Percentiles rank a stretch among this genome's conserved stretches.
These are phyloP conservation scores for Fraxinus floribunda DNA, from an alignment of 305 asterid genomes.

Conservation along the genomic window DNA sequence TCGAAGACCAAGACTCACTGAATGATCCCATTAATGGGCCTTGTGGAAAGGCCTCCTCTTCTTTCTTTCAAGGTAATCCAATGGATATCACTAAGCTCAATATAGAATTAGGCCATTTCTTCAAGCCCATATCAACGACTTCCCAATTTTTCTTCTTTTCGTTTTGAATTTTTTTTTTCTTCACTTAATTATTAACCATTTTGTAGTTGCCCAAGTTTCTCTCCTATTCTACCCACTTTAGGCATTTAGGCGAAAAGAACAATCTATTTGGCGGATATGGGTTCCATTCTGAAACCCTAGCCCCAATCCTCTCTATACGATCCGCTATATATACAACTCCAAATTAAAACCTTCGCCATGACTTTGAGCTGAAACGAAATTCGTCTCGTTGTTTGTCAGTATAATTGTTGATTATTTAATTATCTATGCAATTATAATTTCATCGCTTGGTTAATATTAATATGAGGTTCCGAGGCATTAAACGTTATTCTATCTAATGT, in stretches of 20 bases:
- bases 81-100: neutral
- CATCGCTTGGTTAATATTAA: neutral
- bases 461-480: slow-evolving; percentile 39
- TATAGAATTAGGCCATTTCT: neutral
- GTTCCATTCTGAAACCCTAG: neutral
- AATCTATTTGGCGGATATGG: too few relatives aligned
- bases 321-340: neutral
- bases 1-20: too few relatives aligned
- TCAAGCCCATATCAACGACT: neutral
- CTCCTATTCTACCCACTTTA: too few relatives aligned
- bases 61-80: neutral
- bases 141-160: too few relatives aligned
- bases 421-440: too few relatives aligned
- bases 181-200: neutral
- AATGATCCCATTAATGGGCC: neutral
- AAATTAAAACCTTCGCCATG: neutral
- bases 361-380: neutral
- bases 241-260: too few relatives aligned
- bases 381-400: neutral
- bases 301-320: neutral
- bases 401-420: too few relatives aligned
- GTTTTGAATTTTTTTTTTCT: too few relatives aligned
- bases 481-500: neutral
- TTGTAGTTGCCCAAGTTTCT: too few relatives aligned
- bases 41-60: neutral